These are phyloP conservation scores for Solanum hybrid DNA, from an alignment of 305 asterid species.

Conservation along the genomic window DNA sequence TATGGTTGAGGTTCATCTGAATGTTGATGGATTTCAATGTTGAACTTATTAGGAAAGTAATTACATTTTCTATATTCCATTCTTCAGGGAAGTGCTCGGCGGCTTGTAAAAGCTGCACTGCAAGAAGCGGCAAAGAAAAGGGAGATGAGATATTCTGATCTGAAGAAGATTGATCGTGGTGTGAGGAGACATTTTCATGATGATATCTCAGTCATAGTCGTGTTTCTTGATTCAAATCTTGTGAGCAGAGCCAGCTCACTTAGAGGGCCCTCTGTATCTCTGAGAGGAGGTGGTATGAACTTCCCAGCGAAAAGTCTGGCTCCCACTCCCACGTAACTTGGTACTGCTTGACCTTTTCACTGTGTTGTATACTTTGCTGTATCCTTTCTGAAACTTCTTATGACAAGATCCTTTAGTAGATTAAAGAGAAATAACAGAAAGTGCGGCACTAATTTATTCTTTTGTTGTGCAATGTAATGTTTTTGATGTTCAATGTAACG, in stretches of 20 bases:
- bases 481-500: neutral
- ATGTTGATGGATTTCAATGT: neutral
- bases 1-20: neutral
- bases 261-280: constrained; percentile 27
- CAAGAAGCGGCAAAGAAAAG: constrained; percentile 46
- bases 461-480: constrained; percentile 24
- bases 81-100: constrained; percentile 36
- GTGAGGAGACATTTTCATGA: constrained; percentile 40
- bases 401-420: constrained; percentile 10
- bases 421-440: constrained; percentile 16
- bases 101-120: constrained; percentile 36
- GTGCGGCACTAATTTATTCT: constrained; percentile 26
- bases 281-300: constrained; percentile 34
- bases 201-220: constrained; percentile 35
- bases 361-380: constrained; percentile 20
- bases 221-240: constrained; percentile 29
- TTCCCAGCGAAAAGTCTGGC: constrained; percentile 26
- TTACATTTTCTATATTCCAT: neutral
- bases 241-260: constrained; percentile 32
- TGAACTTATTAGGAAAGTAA: neutral
- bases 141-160: constrained; percentile 38
- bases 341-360: constrained; percentile 2
- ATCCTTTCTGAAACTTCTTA: constrained; percentile 15
- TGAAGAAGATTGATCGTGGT: constrained; percentile 37
- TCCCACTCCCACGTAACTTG: constrained; percentile 19